A percentile compares a stretch with the other conserved stretches of the same genome.
phyloP scores from a whole-genome alignment of 2,329 filamentous ascomycete genomes.

The Aspergillus sp. region DNA sequence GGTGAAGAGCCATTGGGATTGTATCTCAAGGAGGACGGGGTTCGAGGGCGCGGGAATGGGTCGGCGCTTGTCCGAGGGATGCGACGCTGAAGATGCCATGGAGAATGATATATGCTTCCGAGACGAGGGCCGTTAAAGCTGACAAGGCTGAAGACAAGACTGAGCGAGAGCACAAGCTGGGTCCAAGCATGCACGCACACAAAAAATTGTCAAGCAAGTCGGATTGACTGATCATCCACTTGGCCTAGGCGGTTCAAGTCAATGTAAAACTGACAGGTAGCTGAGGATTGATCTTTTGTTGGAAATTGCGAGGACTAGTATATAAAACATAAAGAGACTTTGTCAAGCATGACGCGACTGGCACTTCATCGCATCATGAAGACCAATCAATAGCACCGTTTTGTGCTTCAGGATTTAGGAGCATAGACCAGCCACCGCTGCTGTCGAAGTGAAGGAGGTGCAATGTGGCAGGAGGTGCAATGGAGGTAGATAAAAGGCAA shows the following conservation, averaged over 20 bases:
- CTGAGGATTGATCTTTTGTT: background rate
- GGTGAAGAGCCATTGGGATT: constrained; percentile 86
- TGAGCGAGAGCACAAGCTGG: background rate
- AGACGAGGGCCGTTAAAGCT: background rate
- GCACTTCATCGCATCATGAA: constrained; percentile 19
- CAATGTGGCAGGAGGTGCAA: background rate
- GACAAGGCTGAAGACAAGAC: background rate
- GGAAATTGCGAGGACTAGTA: background rate
- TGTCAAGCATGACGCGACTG: constrained; percentile 15
- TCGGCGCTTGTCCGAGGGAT: constrained; percentile 23
- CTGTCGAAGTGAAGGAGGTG: background rate
- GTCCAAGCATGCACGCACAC: background rate
- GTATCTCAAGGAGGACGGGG: constrained; percentile 53
- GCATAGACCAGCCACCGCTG: background rate
- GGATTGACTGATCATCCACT: background rate
- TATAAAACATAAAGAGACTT: constrained; percentile 3
- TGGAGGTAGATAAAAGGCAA: background rate
- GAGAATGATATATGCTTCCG: background rate
- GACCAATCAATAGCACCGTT: background rate
- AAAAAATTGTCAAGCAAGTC: background rate
- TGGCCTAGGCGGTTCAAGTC: background rate
- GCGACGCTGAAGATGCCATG: constrained; percentile 31
- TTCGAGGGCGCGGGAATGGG: constrained; percentile 42
- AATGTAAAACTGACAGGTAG: background rate
- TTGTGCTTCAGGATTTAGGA: background rate